Conservation (phyloP, 176 grass and related monocot genomes). For the Zoysia pacifica region DNA sequence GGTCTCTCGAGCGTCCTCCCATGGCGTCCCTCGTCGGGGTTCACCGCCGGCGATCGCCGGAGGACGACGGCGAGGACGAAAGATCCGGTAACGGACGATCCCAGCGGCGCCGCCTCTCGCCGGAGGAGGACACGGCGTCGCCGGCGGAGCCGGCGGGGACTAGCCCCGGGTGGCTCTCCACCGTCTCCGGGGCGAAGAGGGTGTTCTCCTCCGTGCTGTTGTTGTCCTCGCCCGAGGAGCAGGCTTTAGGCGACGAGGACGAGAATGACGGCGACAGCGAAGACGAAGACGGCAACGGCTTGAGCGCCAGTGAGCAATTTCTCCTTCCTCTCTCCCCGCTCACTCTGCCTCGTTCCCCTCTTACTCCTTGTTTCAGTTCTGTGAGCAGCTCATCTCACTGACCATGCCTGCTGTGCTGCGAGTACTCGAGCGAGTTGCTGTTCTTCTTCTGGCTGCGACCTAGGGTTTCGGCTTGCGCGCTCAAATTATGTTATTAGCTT, state of each 20-base stretch:
- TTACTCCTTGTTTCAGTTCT: not conserved
- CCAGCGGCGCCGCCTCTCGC: constrained; percentile 51
- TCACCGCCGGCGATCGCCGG: constrained; percentile 57
- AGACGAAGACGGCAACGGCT: not conserved
- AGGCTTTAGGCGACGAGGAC: constrained; percentile 43
- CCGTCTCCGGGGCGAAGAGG: constrained; percentile 59
- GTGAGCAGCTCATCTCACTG: not conserved
- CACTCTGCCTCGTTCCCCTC: not conserved
- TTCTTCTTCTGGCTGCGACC: not conserved
- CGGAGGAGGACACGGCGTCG: constrained; percentile 27
- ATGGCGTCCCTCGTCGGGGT: constrained; percentile 67
- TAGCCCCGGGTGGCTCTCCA: constrained; percentile 69
- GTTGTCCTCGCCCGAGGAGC: constrained; percentile 53
- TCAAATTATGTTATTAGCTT: constrained; percentile 5
- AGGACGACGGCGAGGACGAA: constrained; percentile 42
- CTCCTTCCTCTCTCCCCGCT: not conserved
- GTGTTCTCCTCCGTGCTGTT: constrained; percentile 59
- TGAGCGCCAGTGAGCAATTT: constrained; percentile 36
- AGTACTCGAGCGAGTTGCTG: constrained; percentile 4
- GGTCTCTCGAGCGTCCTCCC: constrained; percentile 9
- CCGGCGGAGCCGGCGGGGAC: constrained; percentile 28
- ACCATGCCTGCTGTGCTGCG: not conserved
- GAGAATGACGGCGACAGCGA: constrained; percentile 24
- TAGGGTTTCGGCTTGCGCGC: constrained; percentile 48
- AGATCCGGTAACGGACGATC: constrained; percentile 41